A percentile compares a stretch with the other conserved stretches of the same genome.
These are phyloP conservation scores for Fusarium albosuccineum DNA, from an alignment of 2,329 filamentous ascomycete species.

Conservation along the genomic window DNA sequence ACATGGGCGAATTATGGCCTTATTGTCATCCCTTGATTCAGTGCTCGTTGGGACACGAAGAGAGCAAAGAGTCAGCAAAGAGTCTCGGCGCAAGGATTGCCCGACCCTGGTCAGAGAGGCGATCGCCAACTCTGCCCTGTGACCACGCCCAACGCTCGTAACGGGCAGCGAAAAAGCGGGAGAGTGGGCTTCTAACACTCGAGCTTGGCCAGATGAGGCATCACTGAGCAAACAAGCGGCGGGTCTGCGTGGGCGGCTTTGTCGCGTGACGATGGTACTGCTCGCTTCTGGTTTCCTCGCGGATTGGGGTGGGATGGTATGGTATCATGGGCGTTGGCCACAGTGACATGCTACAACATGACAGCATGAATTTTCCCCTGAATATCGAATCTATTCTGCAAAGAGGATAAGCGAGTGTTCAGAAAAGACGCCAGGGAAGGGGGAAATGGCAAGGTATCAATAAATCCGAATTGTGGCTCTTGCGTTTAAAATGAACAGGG, in stretches of 20 bases:
- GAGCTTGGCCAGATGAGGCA: slow-evolving; percentile 41
- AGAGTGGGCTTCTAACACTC: slow-evolving; percentile 31
- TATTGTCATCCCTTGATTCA: slow-evolving; percentile 1
- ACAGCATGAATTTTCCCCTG: slow-evolving; percentile 21
- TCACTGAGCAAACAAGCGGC: slow-evolving; percentile 32
- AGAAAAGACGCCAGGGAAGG: slow-evolving; percentile 12
- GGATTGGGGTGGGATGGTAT: background rate
- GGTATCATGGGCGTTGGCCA: slow-evolving; percentile 6
- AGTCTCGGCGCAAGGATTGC: slow-evolving; percentile 29
- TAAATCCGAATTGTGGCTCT: slow-evolving; percentile 13
- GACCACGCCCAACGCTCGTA: slow-evolving; percentile 39
- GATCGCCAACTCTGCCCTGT: slow-evolving; percentile 36
- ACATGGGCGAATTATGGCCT: slow-evolving; percentile 23
- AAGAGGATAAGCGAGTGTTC: slow-evolving; percentile 11
- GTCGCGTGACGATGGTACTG: slow-evolving; percentile 29
- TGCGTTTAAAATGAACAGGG: slow-evolving; percentile 30
- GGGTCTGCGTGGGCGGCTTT: slow-evolving; percentile 16
- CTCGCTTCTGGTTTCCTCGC: background rate
- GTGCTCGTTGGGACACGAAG: slow-evolving; percentile 8
- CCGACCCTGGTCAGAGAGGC: slow-evolving; percentile 35
- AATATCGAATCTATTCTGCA: slow-evolving; percentile 8
- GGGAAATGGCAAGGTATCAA: slow-evolving; percentile 9
- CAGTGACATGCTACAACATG: slow-evolving; percentile 4
- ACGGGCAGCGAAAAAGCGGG: slow-evolving; percentile 24
- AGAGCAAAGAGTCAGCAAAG: background rate